Conservation (phyloP, 495 filamentous ascomycete genomes). For the Penicillium parvum region DNA sequence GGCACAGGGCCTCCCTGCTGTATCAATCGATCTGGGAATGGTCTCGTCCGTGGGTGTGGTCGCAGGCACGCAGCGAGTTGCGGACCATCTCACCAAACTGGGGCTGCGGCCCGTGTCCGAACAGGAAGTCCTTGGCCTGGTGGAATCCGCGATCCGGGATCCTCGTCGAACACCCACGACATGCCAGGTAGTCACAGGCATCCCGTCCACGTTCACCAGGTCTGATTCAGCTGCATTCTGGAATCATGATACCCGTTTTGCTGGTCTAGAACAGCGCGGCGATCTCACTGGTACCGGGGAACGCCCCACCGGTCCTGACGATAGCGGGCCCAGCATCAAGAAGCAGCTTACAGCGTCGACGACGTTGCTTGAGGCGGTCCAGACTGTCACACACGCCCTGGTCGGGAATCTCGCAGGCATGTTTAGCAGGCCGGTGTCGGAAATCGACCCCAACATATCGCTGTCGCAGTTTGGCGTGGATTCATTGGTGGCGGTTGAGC, state of each 20-base stretch:
- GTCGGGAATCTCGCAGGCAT: constrained; percentile 10
- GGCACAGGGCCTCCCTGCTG: constrained; percentile 20
- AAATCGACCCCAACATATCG: constrained; percentile 14
- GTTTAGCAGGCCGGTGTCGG: constrained; percentile 12
- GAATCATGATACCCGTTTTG: constrained; percentile 1
- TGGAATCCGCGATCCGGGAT: constrained; percentile 1
- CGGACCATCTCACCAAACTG: background rate
- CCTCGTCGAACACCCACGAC: background rate
- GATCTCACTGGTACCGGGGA: background rate
- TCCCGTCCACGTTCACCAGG: background rate
- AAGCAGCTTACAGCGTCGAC: background rate
- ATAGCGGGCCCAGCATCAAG: background rate
- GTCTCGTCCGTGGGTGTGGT: constrained; percentile 28
- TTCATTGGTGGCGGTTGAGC: constrained; percentile 33
- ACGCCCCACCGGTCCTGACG: background rate
- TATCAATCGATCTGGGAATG: constrained; percentile 26
- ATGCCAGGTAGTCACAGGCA: constrained; percentile 11
- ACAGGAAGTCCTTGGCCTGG: background rate
- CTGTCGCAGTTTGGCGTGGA: constrained; percentile 28
- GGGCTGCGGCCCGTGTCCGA: background rate
- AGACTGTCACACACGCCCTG: constrained; percentile 2
- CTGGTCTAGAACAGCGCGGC: background rate
- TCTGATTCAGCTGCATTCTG: background rate
- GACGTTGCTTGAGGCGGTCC: background rate
- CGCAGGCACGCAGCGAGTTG: constrained; percentile 6